Evolutionary conservation across 768 basidiomycete species (phyloP).

Genomic region (Phaeolepiota aurea): DNA sequence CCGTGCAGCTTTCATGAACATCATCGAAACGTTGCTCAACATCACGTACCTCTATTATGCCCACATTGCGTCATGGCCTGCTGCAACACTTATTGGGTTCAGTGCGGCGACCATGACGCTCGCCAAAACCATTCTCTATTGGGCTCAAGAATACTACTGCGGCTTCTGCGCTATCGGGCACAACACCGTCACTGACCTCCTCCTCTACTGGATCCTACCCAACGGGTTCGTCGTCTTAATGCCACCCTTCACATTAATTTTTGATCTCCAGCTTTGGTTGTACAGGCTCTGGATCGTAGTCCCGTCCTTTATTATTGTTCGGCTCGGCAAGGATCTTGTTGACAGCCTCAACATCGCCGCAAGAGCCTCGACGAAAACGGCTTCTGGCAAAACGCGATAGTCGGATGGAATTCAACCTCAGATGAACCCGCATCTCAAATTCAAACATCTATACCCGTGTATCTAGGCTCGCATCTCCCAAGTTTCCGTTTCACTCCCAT

Average conservation of each 20-base stretch:
- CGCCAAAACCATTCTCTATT: slow-evolving; percentile 81
- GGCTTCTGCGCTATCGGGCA: slow-evolving; percentile 69
- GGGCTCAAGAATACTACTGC: slow-evolving; percentile 73
- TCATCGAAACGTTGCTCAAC: slow-evolving; percentile 74
- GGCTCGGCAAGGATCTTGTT: slow-evolving; percentile 56
- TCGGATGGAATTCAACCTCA: not conserved
- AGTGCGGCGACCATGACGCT: slow-evolving; percentile 69
- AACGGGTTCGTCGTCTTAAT: slow-evolving; percentile 51
- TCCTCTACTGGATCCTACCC: slow-evolving; percentile 65
- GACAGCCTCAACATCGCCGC: slow-evolving; percentile 25
- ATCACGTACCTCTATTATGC: slow-evolving; percentile 69
- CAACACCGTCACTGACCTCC: slow-evolving; percentile 42
- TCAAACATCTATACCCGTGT: too few relatives aligned
- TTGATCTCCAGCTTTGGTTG: not conserved
- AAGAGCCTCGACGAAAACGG: slow-evolving; percentile 5
- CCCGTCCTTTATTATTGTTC: slow-evolving; percentile 50
- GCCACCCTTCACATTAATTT: not conserved
- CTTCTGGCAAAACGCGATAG: not conserved
- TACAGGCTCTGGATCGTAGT: slow-evolving; percentile 71
- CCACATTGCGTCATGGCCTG: slow-evolving; percentile 50
- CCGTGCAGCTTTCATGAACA: slow-evolving; percentile 70
- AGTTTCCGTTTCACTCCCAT: too few relatives aligned
- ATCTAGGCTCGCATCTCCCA: too few relatives aligned
- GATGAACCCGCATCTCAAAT: too few relatives aligned
- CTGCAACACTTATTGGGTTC: slow-evolving; percentile 72